Evolutionary conservation across 192 early-diverging fungal genomes (phyloP).

Genomic region (Rhizophagus sp.): DNA sequence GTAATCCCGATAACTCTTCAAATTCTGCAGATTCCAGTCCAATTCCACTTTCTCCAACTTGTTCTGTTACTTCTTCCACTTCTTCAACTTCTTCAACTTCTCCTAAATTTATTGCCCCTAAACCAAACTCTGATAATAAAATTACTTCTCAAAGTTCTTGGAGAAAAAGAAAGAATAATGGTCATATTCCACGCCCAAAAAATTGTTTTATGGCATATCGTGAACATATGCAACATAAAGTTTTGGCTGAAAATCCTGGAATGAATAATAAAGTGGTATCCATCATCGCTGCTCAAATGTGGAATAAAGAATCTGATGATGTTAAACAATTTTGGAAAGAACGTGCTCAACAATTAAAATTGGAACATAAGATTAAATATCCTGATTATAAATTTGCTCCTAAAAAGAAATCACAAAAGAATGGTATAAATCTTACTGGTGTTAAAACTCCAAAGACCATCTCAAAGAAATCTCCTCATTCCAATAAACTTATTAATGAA

Average conservation of each 20-base stretch:
- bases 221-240: constrained; percentile 52
- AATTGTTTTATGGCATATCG: constrained; percentile 47
- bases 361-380: constrained; percentile 30
- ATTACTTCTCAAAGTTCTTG: background rate
- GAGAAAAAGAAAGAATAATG: constrained; percentile 19
- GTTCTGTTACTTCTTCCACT: background rate
- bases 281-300: constrained; percentile 29
- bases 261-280: constrained; percentile 37
- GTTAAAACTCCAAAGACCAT: background rate
- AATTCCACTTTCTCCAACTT: background rate
- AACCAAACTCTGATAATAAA: background rate
- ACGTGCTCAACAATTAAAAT: constrained; percentile 29
- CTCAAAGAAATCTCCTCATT: background rate
- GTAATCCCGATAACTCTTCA: background rate
- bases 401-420: constrained; percentile 30
- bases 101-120: background rate
- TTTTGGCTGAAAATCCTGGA: constrained; percentile 22
- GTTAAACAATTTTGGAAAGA: constrained; percentile 23
- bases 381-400: constrained; percentile 46
- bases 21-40: background rate
- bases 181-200: constrained; percentile 39
- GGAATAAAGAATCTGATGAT: constrained; percentile 34
- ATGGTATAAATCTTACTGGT: background rate
- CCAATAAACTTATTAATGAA: background rate
- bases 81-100: background rate